These are phyloP conservation scores for Aspergillus cavernicola DNA, from an alignment of 495 filamentous ascomycete species.

Conservation along the genomic window DNA sequence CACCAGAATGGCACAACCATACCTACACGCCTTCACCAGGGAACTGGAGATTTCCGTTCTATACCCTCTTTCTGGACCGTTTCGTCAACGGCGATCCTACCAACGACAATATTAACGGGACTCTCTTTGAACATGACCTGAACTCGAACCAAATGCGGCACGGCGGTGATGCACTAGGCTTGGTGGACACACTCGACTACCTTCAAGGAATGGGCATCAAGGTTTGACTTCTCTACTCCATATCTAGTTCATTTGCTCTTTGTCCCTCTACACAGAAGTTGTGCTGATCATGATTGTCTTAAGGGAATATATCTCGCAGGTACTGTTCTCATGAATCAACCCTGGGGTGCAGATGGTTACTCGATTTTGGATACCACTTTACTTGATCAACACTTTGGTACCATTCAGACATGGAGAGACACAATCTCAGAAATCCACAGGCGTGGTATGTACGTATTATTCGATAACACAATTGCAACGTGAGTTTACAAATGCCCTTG, in stretches of 20 bases:
- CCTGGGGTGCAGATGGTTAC: slow-evolving; percentile 68
- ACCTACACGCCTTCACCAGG: slow-evolving; percentile 54
- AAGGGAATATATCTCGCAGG: slow-evolving; percentile 69
- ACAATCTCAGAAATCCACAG: slow-evolving; percentile 62
- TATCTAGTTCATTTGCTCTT: not conserved
- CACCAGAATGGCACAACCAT: slow-evolving; percentile 52
- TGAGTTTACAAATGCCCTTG: slow-evolving; percentile 30
- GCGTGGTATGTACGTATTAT: slow-evolving; percentile 66
- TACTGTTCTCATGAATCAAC: slow-evolving; percentile 64
- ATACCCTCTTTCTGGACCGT: slow-evolving; percentile 66
- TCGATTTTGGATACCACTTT: slow-evolving; percentile 66
- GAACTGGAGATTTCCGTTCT: slow-evolving; percentile 72
- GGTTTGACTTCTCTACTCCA: slow-evolving; percentile 32
- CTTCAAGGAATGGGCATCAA: slow-evolving; percentile 73
- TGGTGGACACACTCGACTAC: slow-evolving; percentile 68
- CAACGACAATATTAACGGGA: slow-evolving; percentile 70
- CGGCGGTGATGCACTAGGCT: slow-evolving; percentile 64
- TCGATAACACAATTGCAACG: slow-evolving; percentile 71
- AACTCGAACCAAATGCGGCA: slow-evolving; percentile 69
- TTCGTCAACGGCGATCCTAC: slow-evolving; percentile 69
- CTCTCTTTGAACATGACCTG: slow-evolving; percentile 65
- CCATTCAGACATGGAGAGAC: slow-evolving; percentile 59
- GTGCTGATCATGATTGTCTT: slow-evolving; percentile 9
- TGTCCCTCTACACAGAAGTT: not conserved
- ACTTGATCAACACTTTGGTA: slow-evolving; percentile 66